Conservation (phyloP, 345 rosid species). For the Mangifera indica region DNA sequence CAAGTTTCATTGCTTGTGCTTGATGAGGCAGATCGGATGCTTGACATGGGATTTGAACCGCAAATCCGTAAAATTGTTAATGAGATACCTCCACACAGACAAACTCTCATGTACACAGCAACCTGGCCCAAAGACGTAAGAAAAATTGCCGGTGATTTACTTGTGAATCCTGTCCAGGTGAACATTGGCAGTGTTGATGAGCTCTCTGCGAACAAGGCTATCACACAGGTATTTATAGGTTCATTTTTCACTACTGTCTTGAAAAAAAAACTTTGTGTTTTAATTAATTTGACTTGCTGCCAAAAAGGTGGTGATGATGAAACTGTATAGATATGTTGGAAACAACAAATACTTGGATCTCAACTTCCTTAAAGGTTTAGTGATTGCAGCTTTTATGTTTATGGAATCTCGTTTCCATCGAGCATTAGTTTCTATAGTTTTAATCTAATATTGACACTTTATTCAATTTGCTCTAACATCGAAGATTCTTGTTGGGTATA, state of each 20-base stretch:
- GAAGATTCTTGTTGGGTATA: too few relatives aligned
- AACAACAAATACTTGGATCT: not conserved
- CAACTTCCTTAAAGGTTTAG: not conserved
- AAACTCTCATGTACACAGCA: constrained; percentile 96
- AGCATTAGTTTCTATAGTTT: not conserved
- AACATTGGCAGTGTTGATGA: constrained; percentile 95
- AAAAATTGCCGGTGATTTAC: constrained; percentile 88
- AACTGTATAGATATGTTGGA: not conserved
- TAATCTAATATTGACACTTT: not conserved
- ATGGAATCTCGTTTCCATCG: not conserved
- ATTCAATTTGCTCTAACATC: not conserved
- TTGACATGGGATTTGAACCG: constrained; percentile 99
- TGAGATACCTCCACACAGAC: constrained; percentile 85
- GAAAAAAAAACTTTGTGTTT: constrained; percentile 1
- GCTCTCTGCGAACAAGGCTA: constrained; percentile 93
- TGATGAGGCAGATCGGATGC: constrained; percentile 98
- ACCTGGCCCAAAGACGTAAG: constrained; percentile 99
- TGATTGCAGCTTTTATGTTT: not conserved
- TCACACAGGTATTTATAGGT: constrained; percentile 67
- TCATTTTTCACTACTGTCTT: constrained; percentile 10
- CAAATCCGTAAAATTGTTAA: constrained; percentile 96
- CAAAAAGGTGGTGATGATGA: not conserved
- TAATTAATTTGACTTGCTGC: not conserved
- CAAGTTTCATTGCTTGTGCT: constrained; percentile 93
- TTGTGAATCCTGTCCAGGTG: constrained; percentile 90